These are phyloP conservation scores for Apocynum venetum DNA, from an alignment of 257 asterid species.

Conservation along the genomic window DNA sequence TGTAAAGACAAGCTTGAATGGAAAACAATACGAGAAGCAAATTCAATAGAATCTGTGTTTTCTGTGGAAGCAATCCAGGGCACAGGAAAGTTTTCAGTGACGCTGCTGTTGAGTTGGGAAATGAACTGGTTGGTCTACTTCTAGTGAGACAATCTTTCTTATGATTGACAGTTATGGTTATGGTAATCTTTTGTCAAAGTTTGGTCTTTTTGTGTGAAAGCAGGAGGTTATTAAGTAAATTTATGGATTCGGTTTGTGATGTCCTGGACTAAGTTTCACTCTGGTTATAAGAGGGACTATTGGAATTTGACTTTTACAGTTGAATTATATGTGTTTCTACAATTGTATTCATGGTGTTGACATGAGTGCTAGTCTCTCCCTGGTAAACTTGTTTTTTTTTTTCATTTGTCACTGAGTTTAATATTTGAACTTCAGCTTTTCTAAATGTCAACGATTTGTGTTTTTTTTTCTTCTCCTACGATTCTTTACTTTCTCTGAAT, in stretches of 20 bases:
- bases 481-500: neutral
- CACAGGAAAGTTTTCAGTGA: constrained; percentile 89
- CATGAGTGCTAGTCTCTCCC: neutral
- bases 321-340: neutral
- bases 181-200: neutral
- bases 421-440: neutral
- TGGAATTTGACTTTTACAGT: constrained; percentile 16
- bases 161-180: constrained; percentile 12
- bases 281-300: constrained; percentile 14
- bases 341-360: neutral
- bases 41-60: constrained; percentile 90
- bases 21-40: constrained; percentile 52
- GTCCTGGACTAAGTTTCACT: constrained; percentile 7
- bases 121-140: constrained; percentile 69
- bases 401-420: constrained; percentile 7
- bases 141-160: constrained; percentile 11
- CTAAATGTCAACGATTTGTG: neutral
- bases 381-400: constrained; percentile 12
- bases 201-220: constrained; percentile 20
- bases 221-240: constrained; percentile 7
- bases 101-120: constrained; percentile 92
- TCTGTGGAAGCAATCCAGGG: constrained; percentile 97
- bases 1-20: constrained; percentile 30
- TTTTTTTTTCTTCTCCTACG: neutral
- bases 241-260: constrained; percentile 16